Evolutionary conservation across 208 protist species (phyloP).

Genomic region (Angomonas ambiguus): DNA sequence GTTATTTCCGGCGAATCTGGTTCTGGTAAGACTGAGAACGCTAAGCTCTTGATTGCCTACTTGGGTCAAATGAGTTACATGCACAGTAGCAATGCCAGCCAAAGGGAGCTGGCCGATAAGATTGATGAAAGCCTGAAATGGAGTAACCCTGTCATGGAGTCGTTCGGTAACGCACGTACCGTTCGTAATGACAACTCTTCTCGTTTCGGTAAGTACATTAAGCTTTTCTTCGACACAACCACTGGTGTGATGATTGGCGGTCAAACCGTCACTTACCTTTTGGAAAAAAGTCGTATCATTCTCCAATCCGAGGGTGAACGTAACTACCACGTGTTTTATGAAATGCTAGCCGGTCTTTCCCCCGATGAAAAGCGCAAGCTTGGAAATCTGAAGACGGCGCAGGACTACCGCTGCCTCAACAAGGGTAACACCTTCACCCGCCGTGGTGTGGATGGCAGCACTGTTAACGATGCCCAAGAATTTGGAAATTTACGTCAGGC

Average conservation of each 20-base stretch:
- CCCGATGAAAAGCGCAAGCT: slow-evolving; percentile 63
- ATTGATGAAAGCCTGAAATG: slow-evolving; percentile 72
- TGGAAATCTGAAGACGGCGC: slow-evolving; percentile 54
- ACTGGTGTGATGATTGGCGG: slow-evolving; percentile 86
- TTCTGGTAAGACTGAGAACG: slow-evolving; percentile 94
- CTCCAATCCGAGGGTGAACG: slow-evolving; percentile 86
- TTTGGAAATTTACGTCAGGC: slow-evolving; percentile 76
- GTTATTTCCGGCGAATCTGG: slow-evolving; percentile 95
- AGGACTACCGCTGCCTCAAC: slow-evolving; percentile 87
- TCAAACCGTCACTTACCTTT: slow-evolving; percentile 85
- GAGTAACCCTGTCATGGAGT: slow-evolving; percentile 93
- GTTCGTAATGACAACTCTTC: slow-evolving; percentile 93
- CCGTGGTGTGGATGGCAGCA: slow-evolving; percentile 71
- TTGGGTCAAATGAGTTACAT: slow-evolving; percentile 78
- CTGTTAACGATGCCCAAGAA: slow-evolving; percentile 87
- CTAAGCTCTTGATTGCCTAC: slow-evolving; percentile 87
- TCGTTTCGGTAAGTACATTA: slow-evolving; percentile 95
- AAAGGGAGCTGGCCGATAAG: slow-evolving; percentile 62
- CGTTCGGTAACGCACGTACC: slow-evolving; percentile 92
- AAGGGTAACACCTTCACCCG: slow-evolving; percentile 77
- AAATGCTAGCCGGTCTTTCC: slow-evolving; percentile 86
- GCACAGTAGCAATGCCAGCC: slow-evolving; percentile 59
- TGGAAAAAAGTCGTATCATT: slow-evolving; percentile 93
- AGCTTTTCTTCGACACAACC: slow-evolving; percentile 88
- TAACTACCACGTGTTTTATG: slow-evolving; percentile 97